These are phyloP conservation scores for Ophiocordyceps sinensis DNA, from an alignment of 2,329 filamentous ascomycete species.

Conservation along the genomic window DNA sequence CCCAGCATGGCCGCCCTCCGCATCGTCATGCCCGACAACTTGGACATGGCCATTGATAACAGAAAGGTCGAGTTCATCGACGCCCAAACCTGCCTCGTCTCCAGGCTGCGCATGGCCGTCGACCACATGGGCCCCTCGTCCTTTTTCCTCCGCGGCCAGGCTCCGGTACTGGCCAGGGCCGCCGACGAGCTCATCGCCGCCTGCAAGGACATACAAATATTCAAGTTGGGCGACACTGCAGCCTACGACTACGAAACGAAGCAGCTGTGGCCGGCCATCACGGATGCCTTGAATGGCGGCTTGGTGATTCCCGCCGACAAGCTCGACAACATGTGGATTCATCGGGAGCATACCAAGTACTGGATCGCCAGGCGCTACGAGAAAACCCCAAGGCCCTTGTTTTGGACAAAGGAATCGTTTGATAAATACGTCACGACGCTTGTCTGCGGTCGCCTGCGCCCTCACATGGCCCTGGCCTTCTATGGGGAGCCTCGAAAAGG, in stretches of 20 bases:
- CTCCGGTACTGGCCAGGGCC: slow-evolving; percentile 15
- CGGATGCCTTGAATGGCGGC: slow-evolving; percentile 12
- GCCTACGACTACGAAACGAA: slow-evolving; percentile 19
- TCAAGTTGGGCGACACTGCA: slow-evolving; percentile 20
- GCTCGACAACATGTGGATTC: slow-evolving; percentile 18
- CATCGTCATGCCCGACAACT: slow-evolving; percentile 19
- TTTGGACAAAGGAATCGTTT: slow-evolving; percentile 28
- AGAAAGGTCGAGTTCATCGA: slow-evolving; percentile 19
- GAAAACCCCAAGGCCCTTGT: slow-evolving; percentile 20
- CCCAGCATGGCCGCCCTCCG: slow-evolving; percentile 20
- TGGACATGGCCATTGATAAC: slow-evolving; percentile 18
- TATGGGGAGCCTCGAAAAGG: slow-evolving; percentile 9
- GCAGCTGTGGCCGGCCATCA: slow-evolving; percentile 21
- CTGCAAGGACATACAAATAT: slow-evolving; percentile 18
- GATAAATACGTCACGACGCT: slow-evolving; percentile 26
- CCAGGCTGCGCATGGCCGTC: slow-evolving; percentile 17
- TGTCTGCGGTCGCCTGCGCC: slow-evolving; percentile 20
- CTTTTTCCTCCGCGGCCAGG: slow-evolving; percentile 18
- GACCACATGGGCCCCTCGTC: slow-evolving; percentile 16
- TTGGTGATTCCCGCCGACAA: slow-evolving; percentile 8
- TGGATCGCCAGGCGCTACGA: slow-evolving; percentile 20
- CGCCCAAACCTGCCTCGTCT: slow-evolving; percentile 17
- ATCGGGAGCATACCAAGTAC: slow-evolving; percentile 16
- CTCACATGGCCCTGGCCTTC: slow-evolving; percentile 20
- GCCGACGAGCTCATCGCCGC: slow-evolving; percentile 18